Conservation (phyloP, 257 asterid genomes). For the Primulina huaijiensis region DNA sequence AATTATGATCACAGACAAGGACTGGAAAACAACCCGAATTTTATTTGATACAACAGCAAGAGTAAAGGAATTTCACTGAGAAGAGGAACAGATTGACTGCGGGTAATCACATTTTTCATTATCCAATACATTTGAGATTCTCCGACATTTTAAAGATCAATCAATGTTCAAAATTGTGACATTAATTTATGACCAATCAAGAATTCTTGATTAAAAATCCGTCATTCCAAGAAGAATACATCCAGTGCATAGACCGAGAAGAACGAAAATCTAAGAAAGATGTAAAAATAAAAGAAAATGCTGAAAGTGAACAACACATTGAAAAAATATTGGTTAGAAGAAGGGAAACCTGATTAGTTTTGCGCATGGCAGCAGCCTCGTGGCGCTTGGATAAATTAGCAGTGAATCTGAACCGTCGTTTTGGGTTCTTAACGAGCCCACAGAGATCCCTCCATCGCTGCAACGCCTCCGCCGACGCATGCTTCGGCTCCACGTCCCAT, state of each 20-base stretch:
- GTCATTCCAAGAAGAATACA: not conserved
- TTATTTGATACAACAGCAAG: not conserved
- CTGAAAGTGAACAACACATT: not conserved
- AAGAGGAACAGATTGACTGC: too few relatives aligned
- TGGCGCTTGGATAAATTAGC: slow-evolving; percentile 75
- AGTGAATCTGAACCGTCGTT: slow-evolving; percentile 79
- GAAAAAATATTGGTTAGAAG: not conserved
- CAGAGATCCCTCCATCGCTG: slow-evolving; percentile 76
- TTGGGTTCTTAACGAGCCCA: slow-evolving; percentile 74
- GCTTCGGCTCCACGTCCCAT: slow-evolving; percentile 72
- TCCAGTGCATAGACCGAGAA: not conserved
- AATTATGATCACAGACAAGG: not conserved
- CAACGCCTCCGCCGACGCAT: slow-evolving; percentile 64
- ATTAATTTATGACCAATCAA: not conserved
- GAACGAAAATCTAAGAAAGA: too few relatives aligned
- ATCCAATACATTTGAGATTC: too few relatives aligned
- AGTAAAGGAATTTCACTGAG: not conserved
- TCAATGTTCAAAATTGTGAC: not conserved
- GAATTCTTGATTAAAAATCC: not conserved
- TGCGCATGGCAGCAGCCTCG: slow-evolving; percentile 83
- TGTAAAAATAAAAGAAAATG: too few relatives aligned
- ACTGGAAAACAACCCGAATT: not conserved
- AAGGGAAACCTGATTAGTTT: slow-evolving; percentile 56
- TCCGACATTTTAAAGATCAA: not conserved
- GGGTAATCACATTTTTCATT: too few relatives aligned